phyloP scores from a whole-genome alignment of 106 monocot species.

The Dendrobium officinale region DNA sequence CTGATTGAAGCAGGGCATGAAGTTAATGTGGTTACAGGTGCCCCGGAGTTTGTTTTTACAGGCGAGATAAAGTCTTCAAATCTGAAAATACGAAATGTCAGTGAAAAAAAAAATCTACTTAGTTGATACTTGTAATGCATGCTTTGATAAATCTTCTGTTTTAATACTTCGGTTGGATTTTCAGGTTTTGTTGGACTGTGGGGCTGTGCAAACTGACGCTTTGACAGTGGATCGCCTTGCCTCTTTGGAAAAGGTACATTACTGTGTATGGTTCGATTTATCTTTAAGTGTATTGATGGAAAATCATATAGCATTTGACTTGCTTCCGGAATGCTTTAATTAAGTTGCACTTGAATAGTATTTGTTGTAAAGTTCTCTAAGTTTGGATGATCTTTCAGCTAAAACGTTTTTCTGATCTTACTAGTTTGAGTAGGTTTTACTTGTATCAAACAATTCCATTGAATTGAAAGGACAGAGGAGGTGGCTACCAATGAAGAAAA shows the following conservation, averaged over 20 bases:
- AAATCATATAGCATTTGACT: background rate
- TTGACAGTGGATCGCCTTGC: slow-evolving; percentile 71
- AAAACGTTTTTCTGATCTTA: background rate
- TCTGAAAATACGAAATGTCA: slow-evolving; percentile 83
- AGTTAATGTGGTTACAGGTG: slow-evolving; percentile 84
- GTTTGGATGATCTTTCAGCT: background rate
- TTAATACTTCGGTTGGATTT: background rate
- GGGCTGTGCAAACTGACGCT: slow-evolving; percentile 79
- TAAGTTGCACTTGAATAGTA: background rate
- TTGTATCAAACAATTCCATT: background rate
- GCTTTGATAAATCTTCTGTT: background rate
- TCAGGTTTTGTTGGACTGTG: slow-evolving; percentile 66
- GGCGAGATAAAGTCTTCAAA: slow-evolving; percentile 79
- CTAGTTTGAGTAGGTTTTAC: background rate
- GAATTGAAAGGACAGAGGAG: background rate
- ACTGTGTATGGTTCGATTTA: background rate
- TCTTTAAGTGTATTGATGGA: background rate
- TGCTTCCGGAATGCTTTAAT: background rate
- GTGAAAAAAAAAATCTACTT: background rate
- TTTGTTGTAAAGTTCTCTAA: background rate
- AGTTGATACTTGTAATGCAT: background rate
- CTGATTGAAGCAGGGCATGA: slow-evolving; percentile 75
- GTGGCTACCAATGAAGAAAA: no score
- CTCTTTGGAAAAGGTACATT: slow-evolving; percentile 52
- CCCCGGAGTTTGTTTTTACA: slow-evolving; percentile 93